phyloP scores from a whole-genome alignment of 1,139 yeast genomes.

The Diutina mesorugosa region DNA sequence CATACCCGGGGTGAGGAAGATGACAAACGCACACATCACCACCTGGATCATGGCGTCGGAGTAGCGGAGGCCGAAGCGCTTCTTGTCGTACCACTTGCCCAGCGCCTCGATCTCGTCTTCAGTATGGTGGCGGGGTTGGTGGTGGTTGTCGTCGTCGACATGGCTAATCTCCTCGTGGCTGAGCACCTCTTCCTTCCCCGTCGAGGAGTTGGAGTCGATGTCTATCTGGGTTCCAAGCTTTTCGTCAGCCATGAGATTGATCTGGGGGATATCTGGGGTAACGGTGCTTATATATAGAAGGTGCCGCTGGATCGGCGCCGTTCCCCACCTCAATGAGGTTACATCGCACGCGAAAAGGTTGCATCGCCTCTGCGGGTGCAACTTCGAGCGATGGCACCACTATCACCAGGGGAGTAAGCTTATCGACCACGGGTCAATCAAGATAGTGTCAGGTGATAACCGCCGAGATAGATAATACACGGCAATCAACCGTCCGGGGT shows the following conservation, averaged over 20 bases:
- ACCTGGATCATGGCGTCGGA: constrained; percentile 33
- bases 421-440: neutral
- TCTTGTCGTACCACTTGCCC: constrained; percentile 12
- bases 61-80: constrained; percentile 21
- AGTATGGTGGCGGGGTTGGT: constrained; percentile 15
- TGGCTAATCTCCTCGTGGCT: constrained; percentile 2
- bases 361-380: neutral
- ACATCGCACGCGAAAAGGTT: neutral
- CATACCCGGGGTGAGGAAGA: constrained; percentile 47
- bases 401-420: neutral
- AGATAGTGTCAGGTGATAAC: neutral
- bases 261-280: neutral
- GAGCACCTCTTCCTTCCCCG: neutral
- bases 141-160: constrained; percentile 9
- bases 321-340: neutral
- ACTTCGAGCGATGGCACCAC: neutral
- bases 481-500: too few species aligned
- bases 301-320: neutral
- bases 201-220: neutral
- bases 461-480: too few species aligned
- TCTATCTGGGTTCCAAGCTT: neutral
- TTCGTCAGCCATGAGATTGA: neutral
- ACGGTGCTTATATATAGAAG: neutral
- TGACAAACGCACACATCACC: constrained; percentile 33
- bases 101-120: constrained; percentile 16